A percentile compares a stretch with the other conserved stretches of the same genome.
Evolutionary conservation across 176 grass and related monocot species (phyloP).

Genomic region (Urochloa ruziziensis): DNA sequence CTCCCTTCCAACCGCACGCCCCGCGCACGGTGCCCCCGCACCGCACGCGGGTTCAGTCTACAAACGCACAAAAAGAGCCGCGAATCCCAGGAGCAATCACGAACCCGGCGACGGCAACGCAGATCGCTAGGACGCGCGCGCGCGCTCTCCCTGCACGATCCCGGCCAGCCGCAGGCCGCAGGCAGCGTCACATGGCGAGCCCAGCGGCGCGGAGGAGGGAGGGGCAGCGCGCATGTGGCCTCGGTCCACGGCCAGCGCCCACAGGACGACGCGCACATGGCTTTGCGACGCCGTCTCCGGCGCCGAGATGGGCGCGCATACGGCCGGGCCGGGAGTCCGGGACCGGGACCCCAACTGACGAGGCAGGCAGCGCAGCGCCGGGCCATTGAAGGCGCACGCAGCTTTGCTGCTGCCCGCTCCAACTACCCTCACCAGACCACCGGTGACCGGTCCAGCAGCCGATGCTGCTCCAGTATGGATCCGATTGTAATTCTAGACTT

Average conservation of each 20-base stretch:
- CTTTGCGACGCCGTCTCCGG: neutral
- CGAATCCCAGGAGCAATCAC: slow-evolving; percentile 16
- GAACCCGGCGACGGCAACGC: neutral
- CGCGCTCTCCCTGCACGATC: neutral
- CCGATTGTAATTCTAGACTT: no score
- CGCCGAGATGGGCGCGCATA: neutral
- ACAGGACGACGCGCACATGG: neutral
- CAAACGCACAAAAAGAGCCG: slow-evolving; percentile 30
- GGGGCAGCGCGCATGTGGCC: slow-evolving; percentile 28
- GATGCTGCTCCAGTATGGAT: no score
- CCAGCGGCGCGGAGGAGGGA: neutral
- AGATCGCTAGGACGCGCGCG: neutral
- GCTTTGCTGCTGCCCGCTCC: neutral
- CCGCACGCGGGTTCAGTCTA: neutral
- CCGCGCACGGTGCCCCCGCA: neutral
- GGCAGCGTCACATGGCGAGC: slow-evolving; percentile 28
- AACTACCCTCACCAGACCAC: neutral
- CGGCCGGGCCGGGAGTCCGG: neutral
- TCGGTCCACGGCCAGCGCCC: neutral
- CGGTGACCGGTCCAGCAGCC: neutral
- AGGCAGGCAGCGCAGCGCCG: no score
- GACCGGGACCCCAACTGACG: neutral
- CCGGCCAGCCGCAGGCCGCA: neutral
- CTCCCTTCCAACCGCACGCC: neutral
- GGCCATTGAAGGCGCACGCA: slow-evolving; percentile 14